Percentiles rank a stretch among this genome's conserved stretches.
Conservation (phyloP, 495 filamentous ascomycete genomes). For the Ramalina peruviana region DNA sequence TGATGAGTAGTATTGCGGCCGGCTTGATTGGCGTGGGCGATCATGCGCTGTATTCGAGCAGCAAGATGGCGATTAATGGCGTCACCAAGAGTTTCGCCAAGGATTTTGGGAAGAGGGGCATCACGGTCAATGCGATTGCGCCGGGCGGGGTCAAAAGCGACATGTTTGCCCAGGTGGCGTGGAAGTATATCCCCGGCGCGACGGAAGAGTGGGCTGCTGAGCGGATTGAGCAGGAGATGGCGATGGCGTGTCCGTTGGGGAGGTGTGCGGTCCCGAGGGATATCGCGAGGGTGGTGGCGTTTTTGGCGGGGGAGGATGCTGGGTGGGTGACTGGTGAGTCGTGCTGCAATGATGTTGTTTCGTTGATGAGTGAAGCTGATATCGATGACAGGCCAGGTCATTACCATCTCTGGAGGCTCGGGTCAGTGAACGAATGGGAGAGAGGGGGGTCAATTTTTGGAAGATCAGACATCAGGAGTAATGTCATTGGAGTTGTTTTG, state of each 20-base stretch:
- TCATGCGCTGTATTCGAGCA: slow-evolving; percentile 47
- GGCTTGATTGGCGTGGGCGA: slow-evolving; percentile 43
- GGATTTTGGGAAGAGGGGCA: slow-evolving; percentile 35
- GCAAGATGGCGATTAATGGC: slow-evolving; percentile 44
- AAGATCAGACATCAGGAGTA: too few relatives aligned
- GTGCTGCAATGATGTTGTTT: neutral
- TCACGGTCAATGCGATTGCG: slow-evolving; percentile 53
- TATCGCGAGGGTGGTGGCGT: slow-evolving; percentile 49
- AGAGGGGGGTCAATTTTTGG: too few relatives aligned
- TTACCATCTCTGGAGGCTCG: slow-evolving; percentile 15
- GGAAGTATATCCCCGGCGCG: slow-evolving; percentile 49
- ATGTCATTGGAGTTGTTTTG: too few relatives aligned
- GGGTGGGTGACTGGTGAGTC: slow-evolving; percentile 54
- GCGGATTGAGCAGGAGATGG: slow-evolving; percentile 27
- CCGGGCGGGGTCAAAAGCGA: slow-evolving; percentile 57
- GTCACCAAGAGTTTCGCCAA: slow-evolving; percentile 43
- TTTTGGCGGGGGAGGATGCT: slow-evolving; percentile 50
- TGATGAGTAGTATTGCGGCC: slow-evolving; percentile 43
- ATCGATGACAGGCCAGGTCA: slow-evolving; percentile 8
- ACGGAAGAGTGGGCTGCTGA: slow-evolving; percentile 15
- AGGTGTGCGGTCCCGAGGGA: slow-evolving; percentile 50
- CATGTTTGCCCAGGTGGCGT: slow-evolving; percentile 52
- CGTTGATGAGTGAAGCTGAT: neutral
- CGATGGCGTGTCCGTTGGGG: slow-evolving; percentile 42
- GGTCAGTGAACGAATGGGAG: slow-evolving; percentile 2